These are phyloP conservation scores for Paracoccidioides lutzii DNA, from an alignment of 2,329 filamentous ascomycete species.

Conservation along the genomic window DNA sequence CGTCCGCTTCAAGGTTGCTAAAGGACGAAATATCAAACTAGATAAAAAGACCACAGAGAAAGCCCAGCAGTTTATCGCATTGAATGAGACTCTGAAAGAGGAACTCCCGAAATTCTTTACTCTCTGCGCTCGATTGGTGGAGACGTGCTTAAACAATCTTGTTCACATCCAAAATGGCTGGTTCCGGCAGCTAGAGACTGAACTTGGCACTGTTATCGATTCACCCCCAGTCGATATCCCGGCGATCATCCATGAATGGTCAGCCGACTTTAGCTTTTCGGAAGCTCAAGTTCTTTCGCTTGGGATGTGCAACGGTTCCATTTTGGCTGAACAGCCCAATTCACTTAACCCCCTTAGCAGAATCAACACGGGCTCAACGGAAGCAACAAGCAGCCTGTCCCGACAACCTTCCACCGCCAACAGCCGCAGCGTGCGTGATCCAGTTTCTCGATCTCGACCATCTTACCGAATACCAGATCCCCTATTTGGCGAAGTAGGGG, in stretches of 20 bases:
- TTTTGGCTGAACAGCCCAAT: constrained; percentile 51
- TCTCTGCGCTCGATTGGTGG: constrained; percentile 69
- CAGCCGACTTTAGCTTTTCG: constrained; percentile 65
- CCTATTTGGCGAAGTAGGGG: too few relatives aligned
- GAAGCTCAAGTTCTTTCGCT: constrained; percentile 53
- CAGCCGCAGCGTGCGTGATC: too few relatives aligned
- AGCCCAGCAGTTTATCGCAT: constrained; percentile 74
- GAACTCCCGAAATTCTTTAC: constrained; percentile 74
- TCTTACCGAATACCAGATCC: too few relatives aligned
- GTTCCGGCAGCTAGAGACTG: constrained; percentile 64
- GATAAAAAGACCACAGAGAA: constrained; percentile 66
- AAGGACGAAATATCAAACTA: constrained; percentile 66
- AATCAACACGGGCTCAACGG: too few relatives aligned
- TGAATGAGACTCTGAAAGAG: constrained; percentile 86
- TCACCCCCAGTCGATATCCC: background rate
- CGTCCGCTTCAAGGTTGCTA: constrained; percentile 63
- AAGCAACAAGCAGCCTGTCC: too few relatives aligned
- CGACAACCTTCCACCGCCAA: too few relatives aligned
- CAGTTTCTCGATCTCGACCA: too few relatives aligned
- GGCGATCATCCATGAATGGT: constrained; percentile 65
- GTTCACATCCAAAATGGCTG: constrained; percentile 71
- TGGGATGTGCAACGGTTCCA: constrained; percentile 60
- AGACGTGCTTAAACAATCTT: constrained; percentile 69
- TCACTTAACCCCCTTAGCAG: too few relatives aligned
- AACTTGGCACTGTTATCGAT: constrained; percentile 47